Evolutionary conservation across 1,139 yeast genomes (phyloP), one percentile per base, ranked within the genome.

Genomic region (Diutina neorugosa): DNA sequence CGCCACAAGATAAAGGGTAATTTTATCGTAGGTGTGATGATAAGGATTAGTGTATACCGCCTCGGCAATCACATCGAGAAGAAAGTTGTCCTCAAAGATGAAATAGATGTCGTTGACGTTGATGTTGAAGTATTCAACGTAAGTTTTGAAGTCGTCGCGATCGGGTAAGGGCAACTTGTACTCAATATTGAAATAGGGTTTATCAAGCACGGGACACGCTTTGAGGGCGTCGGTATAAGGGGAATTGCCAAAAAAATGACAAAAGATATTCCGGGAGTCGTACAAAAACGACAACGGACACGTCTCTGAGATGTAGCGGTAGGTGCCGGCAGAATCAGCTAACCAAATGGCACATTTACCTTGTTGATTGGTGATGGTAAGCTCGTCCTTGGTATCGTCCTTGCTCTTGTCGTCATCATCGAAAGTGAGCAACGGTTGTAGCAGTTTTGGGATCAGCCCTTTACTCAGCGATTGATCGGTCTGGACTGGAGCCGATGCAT

Each of bases 321-420:
- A 46, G 21, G 50, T 46, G 2, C 50, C 50, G 8, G 27, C 50
- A 5, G 50, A 46, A 18, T 46, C 50, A 7, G 50, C 50, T 23
- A 46, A 46, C 50, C 50, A 46, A 27, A 46, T 46, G 21, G 50
- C 50, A 27, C 50, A 46, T 14, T 46, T 46, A 8, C 50, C 50
- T 16, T 46, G 50, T 27, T 46, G 50, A 20, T 46, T 46, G 21
- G 21, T 6, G 4, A 46, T 19, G 2, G 7, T 14, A 4, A 19
- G 50, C 11, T 46, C 41, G 1, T 46, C 50, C 3, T 18, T 27
- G 25, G 6, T 8, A 2, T 44, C 34, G 3, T 14, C 20, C 19
- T n/a, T 27, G n/a, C 14, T 37, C 40, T 46, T 18, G 23, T 25
- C 40, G 2, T 46, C 50, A 5, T 46, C 50, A 8, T 40, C 43